These are phyloP conservation scores for Cyberlindnera meyerae DNA, from an alignment of 805 yeast genomes.

Conservation along the genomic window DNA sequence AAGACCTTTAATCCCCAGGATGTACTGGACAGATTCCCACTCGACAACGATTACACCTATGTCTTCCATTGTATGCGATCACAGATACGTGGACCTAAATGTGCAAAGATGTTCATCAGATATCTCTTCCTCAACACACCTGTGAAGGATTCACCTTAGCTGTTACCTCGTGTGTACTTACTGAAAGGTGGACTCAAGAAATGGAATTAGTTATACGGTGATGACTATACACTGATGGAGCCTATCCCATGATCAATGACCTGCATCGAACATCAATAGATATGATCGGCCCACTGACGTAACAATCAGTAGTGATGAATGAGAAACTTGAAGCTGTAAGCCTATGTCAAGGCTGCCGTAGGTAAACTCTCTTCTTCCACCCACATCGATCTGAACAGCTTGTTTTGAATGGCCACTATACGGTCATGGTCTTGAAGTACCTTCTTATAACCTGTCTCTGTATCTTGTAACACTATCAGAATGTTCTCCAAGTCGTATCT, in stretches of 20 bases:
- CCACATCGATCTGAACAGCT: conserved; percentile 15
- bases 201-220: conserved; percentile 21
- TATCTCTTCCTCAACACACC: conserved; percentile 4
- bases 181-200: conserved; percentile 22
- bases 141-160: conserved; percentile 3
- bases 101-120: conserved; percentile 11
- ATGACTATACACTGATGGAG: conserved; percentile 8
- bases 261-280: too few species aligned
- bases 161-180: conserved; percentile 13
- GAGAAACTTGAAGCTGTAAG: conserved; percentile 15
- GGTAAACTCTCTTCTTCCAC: conserved; percentile 15
- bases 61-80: conserved; percentile 26
- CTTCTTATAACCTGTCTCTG: conserved; percentile 4
- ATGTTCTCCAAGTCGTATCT: conserved; percentile 10
- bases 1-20: conserved; percentile 4
- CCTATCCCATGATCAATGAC: too few species aligned
- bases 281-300: conserved; percentile 1
- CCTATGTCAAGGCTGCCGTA: conserved; percentile 10
- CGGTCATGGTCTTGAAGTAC: conserved; percentile 12
- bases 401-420: conserved; percentile 15
- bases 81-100: conserved; percentile 19
- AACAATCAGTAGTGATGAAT: conserved; percentile 8
- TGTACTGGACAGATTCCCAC: conserved; percentile 6
- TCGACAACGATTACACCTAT: conserved; percentile 1
- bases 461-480: conserved; percentile 9